Evolutionary conservation across 306 rosid species (phyloP).

Genomic region (Dryas alaskensis): DNA sequence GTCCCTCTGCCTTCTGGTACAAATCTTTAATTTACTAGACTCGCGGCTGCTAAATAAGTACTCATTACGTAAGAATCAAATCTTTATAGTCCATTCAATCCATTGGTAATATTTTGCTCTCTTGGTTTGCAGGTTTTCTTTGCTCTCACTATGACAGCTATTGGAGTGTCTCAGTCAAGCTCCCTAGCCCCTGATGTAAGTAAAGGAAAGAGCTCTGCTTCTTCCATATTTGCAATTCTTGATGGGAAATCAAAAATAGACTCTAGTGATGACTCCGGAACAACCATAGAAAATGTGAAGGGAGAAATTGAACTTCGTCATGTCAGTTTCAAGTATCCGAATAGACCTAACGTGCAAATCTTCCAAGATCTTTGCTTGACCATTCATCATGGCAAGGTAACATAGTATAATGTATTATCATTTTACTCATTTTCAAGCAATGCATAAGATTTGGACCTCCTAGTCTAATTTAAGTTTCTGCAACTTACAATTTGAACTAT

Average conservation of each 20-base stretch:
- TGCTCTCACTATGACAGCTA: conserved; percentile 40
- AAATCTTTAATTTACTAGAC: neutral
- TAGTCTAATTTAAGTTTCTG: neutral
- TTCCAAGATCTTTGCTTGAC: conserved; percentile 39
- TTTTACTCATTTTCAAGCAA: neutral
- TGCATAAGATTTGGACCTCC: neutral
- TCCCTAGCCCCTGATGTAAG: conserved; percentile 40
- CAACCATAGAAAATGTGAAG: conserved; percentile 27
- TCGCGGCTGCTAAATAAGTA: neutral
- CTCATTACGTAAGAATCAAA: too few relatives aligned
- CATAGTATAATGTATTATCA: neutral
- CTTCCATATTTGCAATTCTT: conserved; percentile 40
- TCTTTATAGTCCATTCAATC: neutral
- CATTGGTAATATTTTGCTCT: neutral
- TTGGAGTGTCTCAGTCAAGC: conserved; percentile 39
- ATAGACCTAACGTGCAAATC: conserved; percentile 39
- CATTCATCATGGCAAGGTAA: conserved; percentile 48
- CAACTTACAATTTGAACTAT: neutral
- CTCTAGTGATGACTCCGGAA: conserved; percentile 39
- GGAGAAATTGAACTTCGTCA: conserved; percentile 41
- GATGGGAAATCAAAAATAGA: conserved; percentile 39
- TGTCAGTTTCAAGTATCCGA: conserved; percentile 44
- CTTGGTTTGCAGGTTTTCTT: conserved; percentile 43
- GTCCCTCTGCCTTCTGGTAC: neutral
- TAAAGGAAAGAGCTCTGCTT: conserved; percentile 40